These are phyloP conservation scores for Trichoderma sp. DNA, from an alignment of 2,329 filamentous ascomycete genomes.

Conservation along the genomic window DNA sequence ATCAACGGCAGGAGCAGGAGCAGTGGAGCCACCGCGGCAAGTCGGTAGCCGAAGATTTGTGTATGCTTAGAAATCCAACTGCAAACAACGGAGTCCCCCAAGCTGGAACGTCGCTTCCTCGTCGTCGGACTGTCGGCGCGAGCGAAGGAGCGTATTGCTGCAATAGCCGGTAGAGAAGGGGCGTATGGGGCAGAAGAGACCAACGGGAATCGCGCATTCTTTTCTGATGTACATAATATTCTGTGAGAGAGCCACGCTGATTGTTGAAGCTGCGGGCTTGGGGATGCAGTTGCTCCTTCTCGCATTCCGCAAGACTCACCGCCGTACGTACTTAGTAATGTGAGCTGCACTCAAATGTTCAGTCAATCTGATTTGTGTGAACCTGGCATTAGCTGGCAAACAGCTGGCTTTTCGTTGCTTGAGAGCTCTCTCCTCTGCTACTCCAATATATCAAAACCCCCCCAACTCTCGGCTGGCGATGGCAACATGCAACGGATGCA, in stretches of 20 bases:
- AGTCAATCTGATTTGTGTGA: too few relatives aligned
- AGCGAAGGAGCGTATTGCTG: background rate
- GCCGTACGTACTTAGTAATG: too few relatives aligned
- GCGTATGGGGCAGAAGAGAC: background rate
- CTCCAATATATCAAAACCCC: background rate
- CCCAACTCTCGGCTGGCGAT: slow-evolving; percentile 16
- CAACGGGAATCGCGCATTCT: background rate
- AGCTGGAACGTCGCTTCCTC: slow-evolving; percentile 23
- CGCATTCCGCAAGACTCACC: too few relatives aligned
- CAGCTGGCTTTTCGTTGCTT: too few relatives aligned
- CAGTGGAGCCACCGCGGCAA: slow-evolving; percentile 10
- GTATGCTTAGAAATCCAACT: slow-evolving; percentile 27
- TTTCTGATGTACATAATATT: background rate
- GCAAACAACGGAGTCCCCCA: background rate
- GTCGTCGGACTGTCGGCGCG: slow-evolving; percentile 8
- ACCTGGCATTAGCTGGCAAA: too few relatives aligned
- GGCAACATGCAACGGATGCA: slow-evolving; percentile 28
- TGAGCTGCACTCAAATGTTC: too few relatives aligned
- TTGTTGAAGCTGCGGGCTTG: too few relatives aligned
- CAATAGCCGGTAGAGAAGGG: background rate
- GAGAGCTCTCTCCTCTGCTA: background rate
- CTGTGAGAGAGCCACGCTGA: too few relatives aligned
- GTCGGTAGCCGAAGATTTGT: slow-evolving; percentile 16
- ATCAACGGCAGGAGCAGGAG: background rate
- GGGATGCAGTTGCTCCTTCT: too few relatives aligned